Base-by-base conservation (phyloP, 345 rosid genomes). In the Adansonia digitata region DNA sequence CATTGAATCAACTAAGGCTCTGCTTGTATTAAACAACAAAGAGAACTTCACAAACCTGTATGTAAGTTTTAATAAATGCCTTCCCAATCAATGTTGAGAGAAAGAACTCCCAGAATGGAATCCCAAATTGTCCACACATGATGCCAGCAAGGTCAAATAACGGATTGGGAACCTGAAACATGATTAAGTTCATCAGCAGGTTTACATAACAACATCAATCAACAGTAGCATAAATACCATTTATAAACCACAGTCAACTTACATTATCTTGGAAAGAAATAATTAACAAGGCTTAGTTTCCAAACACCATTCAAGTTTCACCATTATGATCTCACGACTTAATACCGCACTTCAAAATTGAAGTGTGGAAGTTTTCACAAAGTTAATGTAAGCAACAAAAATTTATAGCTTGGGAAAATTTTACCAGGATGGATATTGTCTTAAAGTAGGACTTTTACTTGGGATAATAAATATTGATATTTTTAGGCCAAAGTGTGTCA, bases 121-220 rank as follows among this genome's bases (percentile, higher is more conserved):
- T 77, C 69, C 97, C 98, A 63, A 95, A 89, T 80, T 95, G 99
- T 75, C 99, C 99, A 45, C 99, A 95, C 98, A 95, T 89, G 37
- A 95, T 95, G 81, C 99, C 99, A 73, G 99, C 99, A 29, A 95
- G 99, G 82, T 95, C 99, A 80, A 95, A 95, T 51, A 95, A 84
- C 63, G 99, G 99, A 86, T 95, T 95, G 75, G 99, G 99, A 79
- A 95, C 97, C 99, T 95, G 71, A 67, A 69, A 35, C 20, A 20
- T 24, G 22, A 68, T 37, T 66, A 7, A 74, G 64, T n/a, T 31
- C 39, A 29, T 75, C 64, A 73, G 45, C 35, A 46, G 61, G 12
- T 35, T 46, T 68, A 35, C 34, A 63, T 53, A 52, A 35, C 5
- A 63, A 37, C 20, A 63, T 34, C 63, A 62, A 34, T 31, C 29